Percentiles rank a stretch among this genome's conserved stretches.
These are phyloP conservation scores for Cladobotryum protrusum DNA, from an alignment of 2,329 filamentous ascomycete species.

Conservation along the genomic window DNA sequence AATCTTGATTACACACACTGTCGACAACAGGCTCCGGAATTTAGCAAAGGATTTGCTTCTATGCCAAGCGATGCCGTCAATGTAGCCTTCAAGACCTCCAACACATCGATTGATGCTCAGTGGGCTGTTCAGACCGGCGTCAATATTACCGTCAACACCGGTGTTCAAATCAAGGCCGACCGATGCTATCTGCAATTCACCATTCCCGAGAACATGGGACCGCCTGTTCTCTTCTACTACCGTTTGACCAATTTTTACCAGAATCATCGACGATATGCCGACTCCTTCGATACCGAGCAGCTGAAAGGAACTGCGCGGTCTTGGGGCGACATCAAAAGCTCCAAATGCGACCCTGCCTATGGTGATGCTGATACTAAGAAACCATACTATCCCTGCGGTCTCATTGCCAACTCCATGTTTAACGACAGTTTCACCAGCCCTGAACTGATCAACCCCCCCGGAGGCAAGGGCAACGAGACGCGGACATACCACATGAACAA, in stretches of 20 bases:
- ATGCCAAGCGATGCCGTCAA: constrained; percentile 56
- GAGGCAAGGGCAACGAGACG: constrained; percentile 23
- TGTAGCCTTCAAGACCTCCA: constrained; percentile 63
- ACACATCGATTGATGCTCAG: constrained; percentile 30
- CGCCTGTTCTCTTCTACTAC: constrained; percentile 91
- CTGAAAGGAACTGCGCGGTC: constrained; percentile 63
- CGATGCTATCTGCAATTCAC: constrained; percentile 72
- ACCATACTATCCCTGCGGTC: constrained; percentile 87
- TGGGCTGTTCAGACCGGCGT: constrained; percentile 38
- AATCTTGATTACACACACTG: constrained; percentile 87
- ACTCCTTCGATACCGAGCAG: constrained; percentile 78
- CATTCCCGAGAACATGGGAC: constrained; percentile 70
- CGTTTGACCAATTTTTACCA: constrained; percentile 97
- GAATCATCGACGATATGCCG: constrained; percentile 94
- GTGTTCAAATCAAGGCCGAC: constrained; percentile 32
- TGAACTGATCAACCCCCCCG: constrained; percentile 47
- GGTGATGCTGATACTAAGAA: constrained; percentile 45
- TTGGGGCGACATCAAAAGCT: constrained; percentile 53
- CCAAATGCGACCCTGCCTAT: constrained; percentile 70
- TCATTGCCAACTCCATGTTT: constrained; percentile 96
- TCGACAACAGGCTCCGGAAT: constrained; percentile 45
- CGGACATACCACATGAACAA: constrained; percentile 69
- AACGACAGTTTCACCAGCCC: constrained; percentile 81
- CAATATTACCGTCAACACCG: constrained; percentile 35
- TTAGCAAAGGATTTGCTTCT: constrained; percentile 29